A percentile compares a stretch with the other conserved stretches of the same genome.
phyloP scores from a whole-genome alignment of 2,329 filamentous ascomycete species.

The Calonectria honghensis region DNA sequence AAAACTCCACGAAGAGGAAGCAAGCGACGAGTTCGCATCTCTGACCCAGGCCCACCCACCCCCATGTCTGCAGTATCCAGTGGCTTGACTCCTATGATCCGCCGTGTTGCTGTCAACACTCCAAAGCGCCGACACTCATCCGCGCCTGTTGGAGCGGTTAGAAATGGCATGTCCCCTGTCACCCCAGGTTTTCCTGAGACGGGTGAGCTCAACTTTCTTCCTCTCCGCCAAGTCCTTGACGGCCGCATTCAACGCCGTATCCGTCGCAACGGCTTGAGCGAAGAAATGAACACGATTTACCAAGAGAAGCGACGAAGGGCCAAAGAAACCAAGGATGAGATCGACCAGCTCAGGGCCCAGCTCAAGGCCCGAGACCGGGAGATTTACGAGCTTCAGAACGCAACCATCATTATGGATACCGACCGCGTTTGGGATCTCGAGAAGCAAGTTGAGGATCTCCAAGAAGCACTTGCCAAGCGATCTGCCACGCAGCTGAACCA shows the following conservation, averaged over 20 bases:
- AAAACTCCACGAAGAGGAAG: slow-evolving; percentile 56
- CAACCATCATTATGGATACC: slow-evolving; percentile 70
- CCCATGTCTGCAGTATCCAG: slow-evolving; percentile 61
- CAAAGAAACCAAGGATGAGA: slow-evolving; percentile 65
- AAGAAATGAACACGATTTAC: slow-evolving; percentile 73
- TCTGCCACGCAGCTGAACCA: slow-evolving; percentile 49
- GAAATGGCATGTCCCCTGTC: slow-evolving; percentile 44
- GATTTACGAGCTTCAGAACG: slow-evolving; percentile 71
- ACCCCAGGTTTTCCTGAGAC: slow-evolving; percentile 52
- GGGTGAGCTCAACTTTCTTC: slow-evolving; percentile 65
- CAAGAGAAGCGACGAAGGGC: slow-evolving; percentile 66
- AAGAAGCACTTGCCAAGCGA: slow-evolving; percentile 57
- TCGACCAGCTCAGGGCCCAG: slow-evolving; percentile 69
- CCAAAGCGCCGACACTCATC: slow-evolving; percentile 67
- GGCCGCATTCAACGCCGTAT: slow-evolving; percentile 75
- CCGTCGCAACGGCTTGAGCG: slow-evolving; percentile 73
- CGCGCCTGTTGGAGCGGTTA: slow-evolving; percentile 58
- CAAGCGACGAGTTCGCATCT: slow-evolving; percentile 75
- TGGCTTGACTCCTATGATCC: slow-evolving; percentile 76
- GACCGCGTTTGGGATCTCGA: slow-evolving; percentile 66
- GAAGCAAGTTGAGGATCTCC: slow-evolving; percentile 62
- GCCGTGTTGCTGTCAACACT: slow-evolving; percentile 68
- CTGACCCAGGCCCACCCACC: slow-evolving; percentile 70
- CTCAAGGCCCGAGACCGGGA: slow-evolving; percentile 71
- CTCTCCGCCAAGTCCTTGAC: slow-evolving; percentile 73